A percentile compares a stretch with the other conserved stretches of the same genome.
Conservation (phyloP, 208 protist species). For the Phytomonas sp. region DNA sequence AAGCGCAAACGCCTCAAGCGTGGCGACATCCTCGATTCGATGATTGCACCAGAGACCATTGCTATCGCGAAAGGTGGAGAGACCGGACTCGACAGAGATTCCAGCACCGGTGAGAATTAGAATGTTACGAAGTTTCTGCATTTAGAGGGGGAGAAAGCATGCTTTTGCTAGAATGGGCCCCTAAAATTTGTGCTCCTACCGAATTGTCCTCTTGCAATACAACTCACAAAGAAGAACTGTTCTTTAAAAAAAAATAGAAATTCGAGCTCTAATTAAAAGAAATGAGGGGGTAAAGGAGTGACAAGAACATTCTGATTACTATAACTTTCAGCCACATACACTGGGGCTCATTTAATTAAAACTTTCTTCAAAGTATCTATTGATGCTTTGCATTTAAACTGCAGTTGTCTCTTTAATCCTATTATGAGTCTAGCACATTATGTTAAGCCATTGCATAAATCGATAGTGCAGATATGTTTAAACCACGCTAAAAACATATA, state of each 20-base stretch:
- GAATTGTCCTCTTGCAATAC: neutral
- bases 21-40: slow-evolving; percentile 60
- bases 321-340: no score
- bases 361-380: no score
- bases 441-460: no score
- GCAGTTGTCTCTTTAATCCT: no score
- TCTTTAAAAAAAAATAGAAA: neutral
- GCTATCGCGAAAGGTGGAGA: slow-evolving; percentile 47
- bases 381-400: no score
- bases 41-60: slow-evolving; percentile 71
- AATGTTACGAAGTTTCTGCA: slow-evolving; percentile 35
- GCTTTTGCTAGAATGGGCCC: neutral
- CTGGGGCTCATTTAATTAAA: no score
- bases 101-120: slow-evolving; percentile 69
- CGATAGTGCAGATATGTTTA: no score
- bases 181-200: slow-evolving; percentile 1
- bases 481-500: slow-evolving; percentile 5
- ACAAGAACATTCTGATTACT: no score
- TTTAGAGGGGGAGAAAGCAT: slow-evolving; percentile 6
- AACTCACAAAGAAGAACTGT: neutral
- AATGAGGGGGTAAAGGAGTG: neutral
- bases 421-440: no score
- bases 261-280: neutral
- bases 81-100: slow-evolving; percentile 66
- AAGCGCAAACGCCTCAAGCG: slow-evolving; percentile 31